Evolutionary conservation across 2,329 filamentous ascomycete species (phyloP).

Genomic region (Phoma sp.): DNA sequence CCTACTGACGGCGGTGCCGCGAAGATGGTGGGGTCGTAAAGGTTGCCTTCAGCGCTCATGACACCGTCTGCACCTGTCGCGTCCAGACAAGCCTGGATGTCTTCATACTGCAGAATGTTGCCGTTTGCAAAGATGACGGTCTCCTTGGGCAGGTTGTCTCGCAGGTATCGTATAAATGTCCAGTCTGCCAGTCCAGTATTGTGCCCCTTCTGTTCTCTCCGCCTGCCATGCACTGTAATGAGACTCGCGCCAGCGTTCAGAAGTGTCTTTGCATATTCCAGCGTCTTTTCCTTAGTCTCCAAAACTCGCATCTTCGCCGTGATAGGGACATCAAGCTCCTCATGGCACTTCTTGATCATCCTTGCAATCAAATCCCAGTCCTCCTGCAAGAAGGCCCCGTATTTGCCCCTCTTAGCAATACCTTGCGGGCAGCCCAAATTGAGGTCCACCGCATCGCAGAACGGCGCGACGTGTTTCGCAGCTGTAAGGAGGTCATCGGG

Average conservation of each 20-base stretch:
- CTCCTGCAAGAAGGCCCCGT: conserved; percentile 94
- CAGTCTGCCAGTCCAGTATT: conserved; percentile 93
- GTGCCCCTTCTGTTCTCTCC: conserved; percentile 93
- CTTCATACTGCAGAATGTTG: conserved; percentile 81
- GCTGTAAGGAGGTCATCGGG: conserved; percentile 79
- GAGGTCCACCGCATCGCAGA: conserved; percentile 93
- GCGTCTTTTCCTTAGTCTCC: conserved; percentile 82
- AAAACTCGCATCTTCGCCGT: conserved; percentile 94
- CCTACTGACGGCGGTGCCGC: conserved; percentile 68
- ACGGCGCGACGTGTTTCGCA: conserved; percentile 77
- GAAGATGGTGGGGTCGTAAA: conserved; percentile 91
- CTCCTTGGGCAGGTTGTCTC: conserved; percentile 81
- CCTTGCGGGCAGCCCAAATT: conserved; percentile 97
- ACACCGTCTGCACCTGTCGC: conserved; percentile 89
- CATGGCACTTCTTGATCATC: conserved; percentile 84
- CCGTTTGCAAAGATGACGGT: conserved; percentile 97
- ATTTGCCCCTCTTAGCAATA: conserved; percentile 87
- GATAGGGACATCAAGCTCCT: conserved; percentile 78
- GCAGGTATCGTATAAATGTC: conserved; percentile 79
- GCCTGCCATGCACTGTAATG: conserved; percentile 87
- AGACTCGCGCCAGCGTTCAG: conserved; percentile 88
- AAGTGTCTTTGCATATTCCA: conserved; percentile 88
- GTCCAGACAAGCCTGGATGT: conserved; percentile 77
- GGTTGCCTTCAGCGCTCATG: conserved; percentile 95
- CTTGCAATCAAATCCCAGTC: conserved; percentile 81